phyloP scores from a whole-genome alignment of 805 yeast genomes.

The Hanseniaspora valbyensis region DNA sequence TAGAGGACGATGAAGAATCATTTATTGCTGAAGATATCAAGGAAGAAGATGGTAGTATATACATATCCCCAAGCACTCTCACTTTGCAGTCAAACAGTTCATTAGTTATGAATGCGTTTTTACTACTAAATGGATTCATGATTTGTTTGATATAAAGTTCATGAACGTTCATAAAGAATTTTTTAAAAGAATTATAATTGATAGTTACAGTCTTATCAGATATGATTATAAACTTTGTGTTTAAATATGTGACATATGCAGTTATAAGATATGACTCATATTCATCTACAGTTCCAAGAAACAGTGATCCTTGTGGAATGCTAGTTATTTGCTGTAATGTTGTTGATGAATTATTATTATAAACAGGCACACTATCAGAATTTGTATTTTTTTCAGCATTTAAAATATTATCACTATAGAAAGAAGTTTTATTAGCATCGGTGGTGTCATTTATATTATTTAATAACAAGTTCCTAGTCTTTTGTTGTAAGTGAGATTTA shows the following conservation, averaged over 20 bases:
- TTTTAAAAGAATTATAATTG: conserved; percentile 65
- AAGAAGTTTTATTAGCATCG: not conserved
- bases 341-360: not conserved
- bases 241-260: conserved; percentile 80
- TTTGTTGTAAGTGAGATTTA: conserved; percentile 11
- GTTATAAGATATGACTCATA: conserved; percentile 76
- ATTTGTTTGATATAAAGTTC: conserved; percentile 79
- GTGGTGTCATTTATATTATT: not conserved
- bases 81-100: conserved; percentile 62
- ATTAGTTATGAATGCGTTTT: not conserved
- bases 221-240: conserved; percentile 64
- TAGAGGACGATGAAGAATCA: not conserved
- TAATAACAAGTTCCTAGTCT: not conserved
- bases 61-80: conserved; percentile 60
- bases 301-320: conserved; percentile 29
- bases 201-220: conserved; percentile 36
- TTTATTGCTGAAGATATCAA: not conserved
- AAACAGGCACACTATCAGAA: not conserved
- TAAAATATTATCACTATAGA: not conserved
- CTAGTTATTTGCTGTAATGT: not conserved
- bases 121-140: conserved; percentile 63
- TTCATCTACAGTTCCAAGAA: conserved; percentile 69
- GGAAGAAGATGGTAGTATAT: conserved; percentile 43
- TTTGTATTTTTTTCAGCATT: not conserved
- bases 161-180: conserved; percentile 73